Conservation (phyloP, 768 basidiomycete genomes). For the Leucocoprinus leucothites region DNA sequence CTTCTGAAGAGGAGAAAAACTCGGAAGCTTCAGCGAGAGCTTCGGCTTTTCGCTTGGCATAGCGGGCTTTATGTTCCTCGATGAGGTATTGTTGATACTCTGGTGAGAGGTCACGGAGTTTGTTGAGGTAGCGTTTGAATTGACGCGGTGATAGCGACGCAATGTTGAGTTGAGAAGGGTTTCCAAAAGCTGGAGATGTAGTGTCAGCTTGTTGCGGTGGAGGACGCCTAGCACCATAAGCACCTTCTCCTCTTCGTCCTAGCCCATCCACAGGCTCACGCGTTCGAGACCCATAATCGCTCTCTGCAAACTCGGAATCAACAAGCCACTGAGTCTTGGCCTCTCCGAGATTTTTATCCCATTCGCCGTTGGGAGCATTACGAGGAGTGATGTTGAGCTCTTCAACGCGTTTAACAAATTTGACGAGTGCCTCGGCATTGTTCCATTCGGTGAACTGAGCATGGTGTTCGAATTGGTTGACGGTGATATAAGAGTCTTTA, state of each 20-base stretch:
- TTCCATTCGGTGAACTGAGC: constrained; percentile 80
- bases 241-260: constrained; percentile 19
- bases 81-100: constrained; percentile 38
- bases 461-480: constrained; percentile 65
- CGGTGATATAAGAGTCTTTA: constrained; percentile 60
- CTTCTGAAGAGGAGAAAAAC: constrained; percentile 8
- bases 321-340: constrained; percentile 27
- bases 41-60: neutral
- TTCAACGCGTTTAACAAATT: constrained; percentile 64
- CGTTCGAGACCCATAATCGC: neutral
- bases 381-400: constrained; percentile 49
- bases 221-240: constrained; percentile 19
- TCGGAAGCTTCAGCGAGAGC: neutral
- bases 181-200: constrained; percentile 2
- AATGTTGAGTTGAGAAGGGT: constrained; percentile 41
- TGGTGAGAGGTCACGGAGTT: constrained; percentile 53
- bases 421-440: constrained; percentile 60
- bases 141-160: constrained; percentile 55
- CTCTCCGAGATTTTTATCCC: constrained; percentile 38
- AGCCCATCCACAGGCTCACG: neutral
- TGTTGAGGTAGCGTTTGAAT: constrained; percentile 57
- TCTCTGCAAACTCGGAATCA: constrained; percentile 44
- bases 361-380: constrained; percentile 24
- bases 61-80: constrained; percentile 17
- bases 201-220: neutral